A percentile compares a stretch with the other conserved stretches of the same genome.
These are phyloP conservation scores for Apophysomyces ossiformis DNA, from an alignment of 371 early-diverging fungal species.

Conservation along the genomic window DNA sequence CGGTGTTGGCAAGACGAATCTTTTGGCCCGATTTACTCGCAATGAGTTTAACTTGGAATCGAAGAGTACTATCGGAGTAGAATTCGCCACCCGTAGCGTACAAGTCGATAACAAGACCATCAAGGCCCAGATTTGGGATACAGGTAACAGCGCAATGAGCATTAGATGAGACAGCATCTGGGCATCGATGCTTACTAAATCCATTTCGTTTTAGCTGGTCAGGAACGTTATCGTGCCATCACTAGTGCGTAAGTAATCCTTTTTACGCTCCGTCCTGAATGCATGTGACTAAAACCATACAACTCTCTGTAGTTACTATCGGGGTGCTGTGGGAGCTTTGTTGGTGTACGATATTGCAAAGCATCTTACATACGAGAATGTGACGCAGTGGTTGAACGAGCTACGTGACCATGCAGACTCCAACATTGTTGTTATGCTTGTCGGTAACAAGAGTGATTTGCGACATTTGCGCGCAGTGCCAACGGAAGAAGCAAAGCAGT, in stretches of 20 bases:
- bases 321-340: slow-evolving; percentile 99
- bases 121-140: slow-evolving; percentile 99
- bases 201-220: slow-evolving; percentile 66
- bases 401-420: slow-evolving; percentile 97
- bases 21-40: slow-evolving; percentile 96
- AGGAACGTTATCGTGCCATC: slow-evolving; percentile 91
- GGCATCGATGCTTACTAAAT: background rate
- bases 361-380: slow-evolving; percentile 94
- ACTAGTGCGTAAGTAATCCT: slow-evolving; percentile 78
- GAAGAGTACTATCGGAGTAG: slow-evolving; percentile 99
- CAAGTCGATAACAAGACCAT: slow-evolving; percentile 96
- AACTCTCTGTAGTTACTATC: slow-evolving; percentile 83
- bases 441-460: slow-evolving; percentile 99
- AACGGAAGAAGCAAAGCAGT: slow-evolving; percentile 95
- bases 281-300: background rate
- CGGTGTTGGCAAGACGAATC: slow-evolving; percentile 99
- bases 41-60: slow-evolving; percentile 98
- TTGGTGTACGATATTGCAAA: slow-evolving; percentile 99
- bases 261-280: background rate
- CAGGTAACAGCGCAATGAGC: slow-evolving; percentile 46
- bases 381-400: slow-evolving; percentile 97
- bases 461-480: slow-evolving; percentile 95
- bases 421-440: slow-evolving; percentile 98
- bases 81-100: slow-evolving; percentile 98
- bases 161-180: too few species aligned